Percentiles rank a stretch among this genome's conserved stretches.
Evolutionary conservation across 164 flowering plant genomes (phyloP).

Genomic region (Tetrastigma voinierianum): DNA sequence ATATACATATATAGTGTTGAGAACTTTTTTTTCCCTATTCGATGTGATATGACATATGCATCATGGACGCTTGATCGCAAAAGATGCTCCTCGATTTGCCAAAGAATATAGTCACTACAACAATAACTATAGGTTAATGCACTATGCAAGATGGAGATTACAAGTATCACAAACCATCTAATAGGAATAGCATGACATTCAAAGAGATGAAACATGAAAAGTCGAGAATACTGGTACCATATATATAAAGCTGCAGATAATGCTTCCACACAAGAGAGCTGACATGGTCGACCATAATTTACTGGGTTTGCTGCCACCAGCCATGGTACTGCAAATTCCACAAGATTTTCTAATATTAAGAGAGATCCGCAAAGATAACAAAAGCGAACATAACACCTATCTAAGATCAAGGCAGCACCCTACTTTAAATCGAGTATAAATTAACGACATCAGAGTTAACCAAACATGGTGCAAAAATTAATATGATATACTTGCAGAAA

Average conservation of each 20-base stretch:
- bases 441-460: background rate
- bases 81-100: too few species aligned
- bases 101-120: too few species aligned
- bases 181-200: too few species aligned
- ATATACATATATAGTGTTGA: too few species aligned
- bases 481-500: background rate
- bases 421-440: background rate
- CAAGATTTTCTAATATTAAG: background rate
- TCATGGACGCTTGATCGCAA: too few species aligned
- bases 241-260: conserved; percentile 88
- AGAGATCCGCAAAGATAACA: background rate
- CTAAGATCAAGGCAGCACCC: background rate
- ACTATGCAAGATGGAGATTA: too few species aligned
- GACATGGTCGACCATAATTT: conserved; percentile 96
- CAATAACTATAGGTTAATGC: too few species aligned
- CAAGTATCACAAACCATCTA: too few species aligned
- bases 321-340: conserved; percentile 85
- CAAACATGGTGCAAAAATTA: too few species aligned
- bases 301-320: conserved; percentile 97
- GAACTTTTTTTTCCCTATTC: too few species aligned
- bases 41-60: too few species aligned
- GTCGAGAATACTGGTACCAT: conserved; percentile 52
- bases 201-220: too few species aligned
- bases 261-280: conserved; percentile 97
- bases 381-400: background rate